Evolutionary conservation across 352 stramenopile species (phyloP).

Genomic region (Phytophthora kernoviae): DNA sequence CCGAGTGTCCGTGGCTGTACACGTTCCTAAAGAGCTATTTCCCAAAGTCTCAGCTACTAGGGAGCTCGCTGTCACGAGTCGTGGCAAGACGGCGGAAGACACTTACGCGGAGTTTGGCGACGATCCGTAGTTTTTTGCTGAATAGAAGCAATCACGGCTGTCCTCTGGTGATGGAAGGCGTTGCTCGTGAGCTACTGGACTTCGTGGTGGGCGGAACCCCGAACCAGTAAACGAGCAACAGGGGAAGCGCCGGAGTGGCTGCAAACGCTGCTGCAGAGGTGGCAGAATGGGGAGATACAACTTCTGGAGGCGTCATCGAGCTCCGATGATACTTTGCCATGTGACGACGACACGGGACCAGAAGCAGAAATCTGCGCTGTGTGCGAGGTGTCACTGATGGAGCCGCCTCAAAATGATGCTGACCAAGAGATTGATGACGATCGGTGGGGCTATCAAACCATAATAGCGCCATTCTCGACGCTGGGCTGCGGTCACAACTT

Average conservation of each 20-base stretch:
- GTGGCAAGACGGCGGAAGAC: slow-evolving; percentile 39
- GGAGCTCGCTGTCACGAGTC: slow-evolving; percentile 29
- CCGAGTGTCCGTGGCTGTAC: slow-evolving; percentile 43
- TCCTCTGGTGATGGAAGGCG: slow-evolving; percentile 28
- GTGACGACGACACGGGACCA: slow-evolving; percentile 6
- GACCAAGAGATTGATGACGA: slow-evolving; percentile 8
- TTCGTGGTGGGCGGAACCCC: slow-evolving; percentile 28
- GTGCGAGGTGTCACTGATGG: slow-evolving; percentile 26
- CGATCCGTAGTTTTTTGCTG: slow-evolving; percentile 42
- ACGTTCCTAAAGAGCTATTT: slow-evolving; percentile 50
- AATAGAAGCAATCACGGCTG: slow-evolving; percentile 44
- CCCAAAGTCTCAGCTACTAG: slow-evolving; percentile 44
- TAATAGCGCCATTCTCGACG: slow-evolving; percentile 38
- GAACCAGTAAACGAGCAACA: slow-evolving; percentile 14
- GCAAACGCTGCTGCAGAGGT: slow-evolving; percentile 26
- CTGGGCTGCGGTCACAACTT: slow-evolving; percentile 67
- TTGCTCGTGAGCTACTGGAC: slow-evolving; percentile 35
- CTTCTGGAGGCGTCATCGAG: slow-evolving; percentile 11
- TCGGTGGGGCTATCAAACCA: slow-evolving; percentile 12
- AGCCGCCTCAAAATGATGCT: slow-evolving; percentile 5
- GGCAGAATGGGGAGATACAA: slow-evolving; percentile 30
- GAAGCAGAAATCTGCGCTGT: slow-evolving; percentile 26
- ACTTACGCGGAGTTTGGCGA: slow-evolving; percentile 44
- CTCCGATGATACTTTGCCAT: slow-evolving; percentile 21
- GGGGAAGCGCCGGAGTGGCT: slow-evolving; percentile 23